phyloP scores from a whole-genome alignment of 2,329 filamentous ascomycete genomes.

The Thielaviopsis populi region DNA sequence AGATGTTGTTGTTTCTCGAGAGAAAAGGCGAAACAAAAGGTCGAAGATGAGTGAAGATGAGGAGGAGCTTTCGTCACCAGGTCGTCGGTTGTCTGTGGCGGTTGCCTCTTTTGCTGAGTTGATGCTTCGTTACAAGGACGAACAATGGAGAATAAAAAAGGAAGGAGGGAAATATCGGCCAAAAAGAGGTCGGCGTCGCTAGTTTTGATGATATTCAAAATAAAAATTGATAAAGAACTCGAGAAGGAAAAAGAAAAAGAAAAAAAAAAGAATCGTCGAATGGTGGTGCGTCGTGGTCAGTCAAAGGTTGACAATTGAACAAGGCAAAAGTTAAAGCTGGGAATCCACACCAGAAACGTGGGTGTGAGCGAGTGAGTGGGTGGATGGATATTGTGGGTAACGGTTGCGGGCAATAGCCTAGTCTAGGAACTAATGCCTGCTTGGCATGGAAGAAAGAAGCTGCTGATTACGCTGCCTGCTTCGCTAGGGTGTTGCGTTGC shows the following conservation, averaged over 20 bases:
- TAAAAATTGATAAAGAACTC: neutral
- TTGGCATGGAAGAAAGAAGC: constrained; percentile 5
- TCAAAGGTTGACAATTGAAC: neutral
- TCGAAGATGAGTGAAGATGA: constrained; percentile 7
- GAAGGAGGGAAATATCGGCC: neutral
- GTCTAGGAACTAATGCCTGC: neutral
- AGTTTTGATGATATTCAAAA: neutral
- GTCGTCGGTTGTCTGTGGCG: neutral
- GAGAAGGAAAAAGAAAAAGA: neutral
- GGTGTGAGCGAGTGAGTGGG: neutral
- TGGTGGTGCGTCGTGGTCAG: neutral
- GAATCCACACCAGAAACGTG: neutral
- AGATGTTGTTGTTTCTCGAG: neutral
- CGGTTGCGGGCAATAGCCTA: neutral
- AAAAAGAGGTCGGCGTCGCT: neutral
- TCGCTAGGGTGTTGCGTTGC: constrained; percentile 1
- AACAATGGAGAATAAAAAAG: neutral
- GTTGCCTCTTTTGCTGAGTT: neutral
- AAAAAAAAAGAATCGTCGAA: neutral
- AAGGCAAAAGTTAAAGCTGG: neutral
- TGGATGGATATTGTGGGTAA: neutral
- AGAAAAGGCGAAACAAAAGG: neutral
- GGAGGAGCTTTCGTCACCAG: constrained; percentile 6
- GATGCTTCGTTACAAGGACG: neutral
- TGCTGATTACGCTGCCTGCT: constrained; percentile 10